Percentiles rank a stretch among this genome's conserved stretches.
Evolutionary conservation across 2,329 filamentous ascomycete genomes (phyloP).

Genomic region (Penicillium decumbens): DNA sequence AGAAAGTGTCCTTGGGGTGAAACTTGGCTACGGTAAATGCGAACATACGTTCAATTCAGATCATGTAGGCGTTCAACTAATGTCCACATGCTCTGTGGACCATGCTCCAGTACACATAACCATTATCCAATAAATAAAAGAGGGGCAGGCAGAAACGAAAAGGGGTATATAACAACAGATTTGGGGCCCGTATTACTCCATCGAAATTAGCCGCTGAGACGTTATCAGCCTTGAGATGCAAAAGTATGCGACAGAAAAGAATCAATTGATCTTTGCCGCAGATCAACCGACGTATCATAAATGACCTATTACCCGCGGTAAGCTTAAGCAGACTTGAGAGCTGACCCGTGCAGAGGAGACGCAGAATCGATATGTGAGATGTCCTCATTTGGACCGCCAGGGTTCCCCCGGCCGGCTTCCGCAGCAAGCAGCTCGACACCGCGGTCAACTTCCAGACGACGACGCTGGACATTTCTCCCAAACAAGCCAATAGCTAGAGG

Average conservation of each 20-base stretch:
- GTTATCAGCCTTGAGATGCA: not conserved
- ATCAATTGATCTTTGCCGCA: not conserved
- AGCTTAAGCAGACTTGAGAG: not conserved
- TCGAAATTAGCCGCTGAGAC: not conserved
- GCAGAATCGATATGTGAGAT: slow-evolving; percentile 1
- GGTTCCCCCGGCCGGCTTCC: not conserved
- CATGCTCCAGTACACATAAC: not conserved
- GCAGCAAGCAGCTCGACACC: slow-evolving; percentile 22
- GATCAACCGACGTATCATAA: not conserved
- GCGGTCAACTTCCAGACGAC: slow-evolving; percentile 41
- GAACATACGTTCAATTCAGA: not conserved
- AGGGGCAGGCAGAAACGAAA: not conserved
- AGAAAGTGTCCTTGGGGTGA: not conserved
- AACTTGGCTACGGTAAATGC: not conserved
- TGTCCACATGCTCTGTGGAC: not conserved
- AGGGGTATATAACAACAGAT: not conserved
- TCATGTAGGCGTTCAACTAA: not conserved
- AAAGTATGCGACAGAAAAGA: not conserved
- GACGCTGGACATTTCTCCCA: slow-evolving; percentile 48
- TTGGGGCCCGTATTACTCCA: not conserved
- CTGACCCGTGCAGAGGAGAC: not conserved
- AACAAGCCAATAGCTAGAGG: slow-evolving; percentile 67
- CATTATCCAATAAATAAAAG: not conserved
- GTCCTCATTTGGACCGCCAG: not conserved
- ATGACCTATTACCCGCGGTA: not conserved